Base-by-base conservation (phyloP, 2,329 filamentous ascomycete species). In the Stachybotrys chartarum region DNA sequence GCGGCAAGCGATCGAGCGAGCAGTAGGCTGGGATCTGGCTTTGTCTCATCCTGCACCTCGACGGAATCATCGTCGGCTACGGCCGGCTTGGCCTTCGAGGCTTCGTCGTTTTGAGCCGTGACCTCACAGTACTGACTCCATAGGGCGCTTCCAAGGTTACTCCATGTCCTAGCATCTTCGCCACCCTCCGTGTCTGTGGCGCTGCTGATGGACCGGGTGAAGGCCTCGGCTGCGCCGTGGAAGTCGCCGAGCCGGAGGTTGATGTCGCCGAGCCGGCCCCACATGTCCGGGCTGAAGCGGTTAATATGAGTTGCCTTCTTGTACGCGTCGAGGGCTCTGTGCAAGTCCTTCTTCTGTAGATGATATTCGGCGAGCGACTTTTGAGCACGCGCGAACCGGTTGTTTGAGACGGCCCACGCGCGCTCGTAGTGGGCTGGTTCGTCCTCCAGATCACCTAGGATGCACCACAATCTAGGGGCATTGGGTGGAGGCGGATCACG, bases 221-320 rank as follows among this genome's bases (percentile, higher is more conserved):
- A 99, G 0, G 91, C 87, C 61, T 93, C 86, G 1, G 90, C 86
- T 0, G 94, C 93, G 18, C 88, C 87, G 18, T 86, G 78, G 74
- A 89, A 97, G 45, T 86, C 78, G 10, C 84, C 83, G 0, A 95
- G 78, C 52, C 93, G 86, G 18, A 99, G 80, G 60, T 87, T 84
- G 53, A 95, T 90, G 67, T 96, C 96, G 7, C 94, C 94, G 5
- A 97, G 78, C 0, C 92, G 86, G 65, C 91, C 91, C 94, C 94
- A 99, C 55, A 91, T 84, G 54, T 89, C 82, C 2, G 90, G 83
- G 67, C 91, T 93, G 45, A 96, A 78, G 14, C 90, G 83, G 68
- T 95, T 96, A 55, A 90, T 86, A 24, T 80, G 77, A 1, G 96
- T 81, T 30, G 91, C 91, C 57, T 88, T 83, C 50, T 78, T 77